Evolutionary conservation across 495 filamentous ascomycete species (phyloP).

Genomic region (Pyronema domesticum): DNA sequence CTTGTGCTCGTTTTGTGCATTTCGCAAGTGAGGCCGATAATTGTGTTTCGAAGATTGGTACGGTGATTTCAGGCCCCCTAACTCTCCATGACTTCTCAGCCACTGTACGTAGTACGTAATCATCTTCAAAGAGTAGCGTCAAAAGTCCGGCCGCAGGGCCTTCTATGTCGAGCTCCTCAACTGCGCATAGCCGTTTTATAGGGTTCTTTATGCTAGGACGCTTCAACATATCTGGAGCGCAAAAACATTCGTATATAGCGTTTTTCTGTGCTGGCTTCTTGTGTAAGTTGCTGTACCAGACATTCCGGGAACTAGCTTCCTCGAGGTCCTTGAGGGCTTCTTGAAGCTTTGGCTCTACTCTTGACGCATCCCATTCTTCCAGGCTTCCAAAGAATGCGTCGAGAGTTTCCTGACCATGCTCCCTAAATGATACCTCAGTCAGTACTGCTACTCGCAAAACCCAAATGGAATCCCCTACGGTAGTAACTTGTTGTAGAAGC

Average conservation of each 20-base stretch:
- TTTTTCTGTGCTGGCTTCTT: slow-evolving; percentile 7
- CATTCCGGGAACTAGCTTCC: slow-evolving; percentile 8
- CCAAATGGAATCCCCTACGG: background rate
- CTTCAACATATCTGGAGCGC: slow-evolving; percentile 16
- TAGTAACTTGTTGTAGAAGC: slow-evolving; percentile 12
- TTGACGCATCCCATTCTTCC: slow-evolving; percentile 18
- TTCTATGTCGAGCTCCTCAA: slow-evolving; percentile 13
- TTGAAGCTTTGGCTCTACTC: slow-evolving; percentile 15
- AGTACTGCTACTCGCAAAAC: background rate
- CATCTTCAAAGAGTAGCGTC: slow-evolving; percentile 19
- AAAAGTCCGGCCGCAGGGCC: slow-evolving; percentile 18
- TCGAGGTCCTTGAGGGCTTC: slow-evolving; percentile 10
- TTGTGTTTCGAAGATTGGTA: slow-evolving; percentile 15
- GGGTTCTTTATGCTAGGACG: slow-evolving; percentile 5
- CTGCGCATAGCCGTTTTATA: slow-evolving; percentile 17
- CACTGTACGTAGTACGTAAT: slow-evolving; percentile 11
- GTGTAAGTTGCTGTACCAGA: slow-evolving; percentile 12
- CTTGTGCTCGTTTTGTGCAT: slow-evolving; percentile 14
- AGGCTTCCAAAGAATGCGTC: slow-evolving; percentile 21
- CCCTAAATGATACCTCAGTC: slow-evolving; percentile 5
- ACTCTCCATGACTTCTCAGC: slow-evolving; percentile 19
- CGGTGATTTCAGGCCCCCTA: slow-evolving; percentile 11
- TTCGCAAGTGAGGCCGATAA: slow-evolving; percentile 13
- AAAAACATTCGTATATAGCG: slow-evolving; percentile 23
- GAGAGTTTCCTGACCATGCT: slow-evolving; percentile 21